Evolutionary conservation across 208 protist genomes (phyloP), one percentile per base, ranked within the genome.

Genomic region (Acanthamoeba royreba): DNA sequence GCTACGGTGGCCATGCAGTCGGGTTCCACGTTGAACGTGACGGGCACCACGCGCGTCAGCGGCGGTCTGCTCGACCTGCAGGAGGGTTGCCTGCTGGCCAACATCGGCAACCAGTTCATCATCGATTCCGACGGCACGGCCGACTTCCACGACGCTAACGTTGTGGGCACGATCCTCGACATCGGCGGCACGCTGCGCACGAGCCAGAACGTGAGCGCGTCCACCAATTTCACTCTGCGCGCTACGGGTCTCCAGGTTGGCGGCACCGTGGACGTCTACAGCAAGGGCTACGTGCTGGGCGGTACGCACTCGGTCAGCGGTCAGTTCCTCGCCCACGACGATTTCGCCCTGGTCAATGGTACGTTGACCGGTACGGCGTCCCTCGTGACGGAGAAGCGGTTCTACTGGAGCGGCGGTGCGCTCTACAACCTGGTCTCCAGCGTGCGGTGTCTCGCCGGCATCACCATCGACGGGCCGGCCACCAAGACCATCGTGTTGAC

Each of bases 1-100:
- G n/a, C n/a, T 45, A 91, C 85, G 2, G 47, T 91, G 35, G 58
- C 52, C 52, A 40, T 74, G 55, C 85, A 91, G 53, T n/a, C 85
- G 15, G 85, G 31, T 31, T 35, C 85, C 53, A 45, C 47, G 42
- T 35, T 74, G 19, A 46, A 91, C n/a, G 85, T 91, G 13, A 38
- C 11, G 17, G 85, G 85, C 40, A 91, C 85, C 0, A 91, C 85
- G 2, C 58, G 31, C 8, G 25, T 91, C 58, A 91, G 9, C 42
- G 22, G 22, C n/a, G 53, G 53, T 35, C 42, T 91, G 52, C 58
- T 91, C 11, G 58, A 63, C n/a, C 85, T 91, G 85, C 55, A 52
- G 49, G 38, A 9, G 4, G 85, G 85, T 53, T 74, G 42, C 35
- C 25, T 69, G 9, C 83, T 66, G 13, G 63, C 55, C 47, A 69